Evolutionary conservation across 2,329 filamentous ascomycete genomes (phyloP).

Genomic region (Ilyonectria robusta): DNA sequence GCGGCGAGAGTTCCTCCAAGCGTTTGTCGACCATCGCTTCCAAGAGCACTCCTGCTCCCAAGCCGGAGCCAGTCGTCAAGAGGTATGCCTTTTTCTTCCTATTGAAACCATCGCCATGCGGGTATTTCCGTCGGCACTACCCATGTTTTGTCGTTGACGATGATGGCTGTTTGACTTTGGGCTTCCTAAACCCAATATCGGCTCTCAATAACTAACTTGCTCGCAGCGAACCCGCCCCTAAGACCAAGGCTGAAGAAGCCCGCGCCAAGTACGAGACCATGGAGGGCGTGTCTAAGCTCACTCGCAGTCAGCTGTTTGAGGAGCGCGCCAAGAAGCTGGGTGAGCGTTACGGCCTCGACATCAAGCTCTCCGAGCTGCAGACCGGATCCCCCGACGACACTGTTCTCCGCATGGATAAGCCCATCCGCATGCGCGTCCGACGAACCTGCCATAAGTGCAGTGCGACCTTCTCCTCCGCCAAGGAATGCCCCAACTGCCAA

Average conservation of each 20-base stretch:
- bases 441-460: constrained; percentile 87
- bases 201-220: not conserved
- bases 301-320: constrained; percentile 66
- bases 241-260: constrained; percentile 44
- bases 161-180: not conserved
- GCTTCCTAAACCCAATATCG: not conserved
- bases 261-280: constrained; percentile 48
- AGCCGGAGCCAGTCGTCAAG: constrained; percentile 43
- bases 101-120: not conserved
- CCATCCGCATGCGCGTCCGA: constrained; percentile 83
- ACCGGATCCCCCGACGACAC: constrained; percentile 64
- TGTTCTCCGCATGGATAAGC: constrained; percentile 78
- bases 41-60: constrained; percentile 36
- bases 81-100: constrained; percentile 40
- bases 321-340: constrained; percentile 70
- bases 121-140: not conserved
- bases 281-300: constrained; percentile 57
- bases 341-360: constrained; percentile 69
- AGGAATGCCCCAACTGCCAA: constrained; percentile 82
- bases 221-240: constrained; percentile 38
- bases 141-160: not conserved
- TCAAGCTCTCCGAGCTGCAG: constrained; percentile 68
- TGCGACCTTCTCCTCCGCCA: constrained; percentile 79
- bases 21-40: constrained; percentile 45
- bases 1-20: constrained; percentile 53